A percentile compares a stretch with the other conserved stretches of the same genome.
These are phyloP conservation scores for Udeniomyces megalosporus DNA, from an alignment of 768 basidiomycete species.

Conservation along the genomic window DNA sequence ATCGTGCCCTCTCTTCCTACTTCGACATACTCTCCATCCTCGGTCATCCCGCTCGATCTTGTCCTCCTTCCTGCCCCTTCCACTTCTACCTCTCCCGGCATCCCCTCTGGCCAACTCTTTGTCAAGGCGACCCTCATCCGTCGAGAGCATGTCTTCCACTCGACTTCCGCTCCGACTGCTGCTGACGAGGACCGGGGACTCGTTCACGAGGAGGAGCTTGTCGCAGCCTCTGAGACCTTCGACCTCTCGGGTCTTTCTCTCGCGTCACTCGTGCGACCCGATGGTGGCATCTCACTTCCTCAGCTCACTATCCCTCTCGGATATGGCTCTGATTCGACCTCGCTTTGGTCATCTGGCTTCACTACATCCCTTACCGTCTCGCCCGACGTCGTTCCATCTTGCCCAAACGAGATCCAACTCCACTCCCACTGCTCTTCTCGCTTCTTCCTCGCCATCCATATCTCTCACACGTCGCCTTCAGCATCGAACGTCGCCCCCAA, in stretches of 20 bases:
- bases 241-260: background rate
- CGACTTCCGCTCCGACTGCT: background rate
- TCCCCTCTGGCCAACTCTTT: slow-evolving; percentile 1
- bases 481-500: background rate
- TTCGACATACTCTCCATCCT: slow-evolving; percentile 14
- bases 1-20: slow-evolving; percentile 9
- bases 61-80: background rate
- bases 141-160: slow-evolving; percentile 13
- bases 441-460: slow-evolving; percentile 12
- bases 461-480: background rate
- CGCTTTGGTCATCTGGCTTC: slow-evolving; percentile 8
- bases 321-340: background rate
- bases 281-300: background rate
- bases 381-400: background rate
- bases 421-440: slow-evolving; percentile 12
- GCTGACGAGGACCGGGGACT: slow-evolving; percentile 6
- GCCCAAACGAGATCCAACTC: background rate
- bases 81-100: background rate
- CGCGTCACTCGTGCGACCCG: background rate
- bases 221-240: slow-evolving; percentile 1
- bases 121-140: slow-evolving; percentile 8
- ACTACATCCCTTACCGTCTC: slow-evolving; percentile 15
- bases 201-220: slow-evolving; percentile 13
- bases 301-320: slow-evolving; percentile 10
- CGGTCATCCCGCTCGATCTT: slow-evolving; percentile 12